phyloP scores from a whole-genome alignment of 768 basidiomycete genomes.

The Suillus hirtellus region DNA sequence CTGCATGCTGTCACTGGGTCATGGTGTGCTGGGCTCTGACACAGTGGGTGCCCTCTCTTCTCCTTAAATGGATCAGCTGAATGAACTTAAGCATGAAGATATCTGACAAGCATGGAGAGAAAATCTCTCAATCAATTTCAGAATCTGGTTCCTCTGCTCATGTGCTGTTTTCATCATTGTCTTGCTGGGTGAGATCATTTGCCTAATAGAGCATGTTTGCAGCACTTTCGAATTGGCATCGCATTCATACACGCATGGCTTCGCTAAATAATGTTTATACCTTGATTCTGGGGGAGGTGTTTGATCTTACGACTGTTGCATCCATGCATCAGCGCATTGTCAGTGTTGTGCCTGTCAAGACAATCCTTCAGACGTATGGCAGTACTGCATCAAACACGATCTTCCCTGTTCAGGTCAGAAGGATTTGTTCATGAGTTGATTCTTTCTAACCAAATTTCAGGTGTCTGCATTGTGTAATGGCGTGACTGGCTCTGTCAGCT shows the following conservation, averaged over 20 bases:
- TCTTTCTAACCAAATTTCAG: slow-evolving; percentile 34
- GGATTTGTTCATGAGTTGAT: not conserved
- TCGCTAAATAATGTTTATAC: slow-evolving; percentile 78
- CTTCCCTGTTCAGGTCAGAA: slow-evolving; percentile 89
- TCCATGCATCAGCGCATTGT: slow-evolving; percentile 67
- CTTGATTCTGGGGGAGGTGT: slow-evolving; percentile 90
- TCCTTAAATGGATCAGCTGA: slow-evolving; percentile 71
- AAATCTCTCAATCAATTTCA: slow-evolving; percentile 89
- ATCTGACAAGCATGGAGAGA: slow-evolving; percentile 97
- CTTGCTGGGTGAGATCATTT: slow-evolving; percentile 83
- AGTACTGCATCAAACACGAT: slow-evolving; percentile 71
- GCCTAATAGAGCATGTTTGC: slow-evolving; percentile 93
- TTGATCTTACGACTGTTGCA: slow-evolving; percentile 75
- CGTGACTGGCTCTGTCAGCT: slow-evolving; percentile 73
- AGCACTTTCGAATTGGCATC: slow-evolving; percentile 70
- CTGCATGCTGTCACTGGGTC: slow-evolving; percentile 85
- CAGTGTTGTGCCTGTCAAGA: slow-evolving; percentile 71
- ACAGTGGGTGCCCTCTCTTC: slow-evolving; percentile 81
- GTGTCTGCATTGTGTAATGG: slow-evolving; percentile 94
- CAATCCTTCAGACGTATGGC: slow-evolving; percentile 74
- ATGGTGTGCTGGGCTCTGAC: slow-evolving; percentile 86
- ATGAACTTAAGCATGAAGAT: slow-evolving; percentile 90
- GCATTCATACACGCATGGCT: slow-evolving; percentile 59
- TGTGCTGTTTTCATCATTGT: slow-evolving; percentile 92
- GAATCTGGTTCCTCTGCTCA: slow-evolving; percentile 95